phyloP scores from a whole-genome alignment of 352 stramenopile genomes.

The Pilasporangium apinafurcum region DNA sequence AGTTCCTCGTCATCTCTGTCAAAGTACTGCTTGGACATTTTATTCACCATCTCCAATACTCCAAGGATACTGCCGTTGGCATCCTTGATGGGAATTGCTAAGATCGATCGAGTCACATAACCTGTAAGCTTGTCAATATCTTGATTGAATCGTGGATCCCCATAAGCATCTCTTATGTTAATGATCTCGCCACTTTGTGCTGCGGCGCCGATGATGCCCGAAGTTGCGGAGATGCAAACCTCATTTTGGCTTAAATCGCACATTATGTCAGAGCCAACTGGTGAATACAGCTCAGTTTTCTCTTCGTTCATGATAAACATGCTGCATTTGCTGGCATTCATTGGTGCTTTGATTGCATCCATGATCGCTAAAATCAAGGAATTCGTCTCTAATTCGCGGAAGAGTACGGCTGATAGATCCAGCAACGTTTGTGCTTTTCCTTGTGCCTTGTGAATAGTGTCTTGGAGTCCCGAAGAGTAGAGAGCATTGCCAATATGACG shows the following conservation, averaged over 20 bases:
- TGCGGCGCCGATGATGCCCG: conserved; percentile 50
- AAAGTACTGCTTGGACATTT: conserved; percentile 63
- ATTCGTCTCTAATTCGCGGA: conserved; percentile 56
- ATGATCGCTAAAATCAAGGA: conserved; percentile 47
- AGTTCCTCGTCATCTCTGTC: conserved; percentile 67
- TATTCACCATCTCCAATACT: conserved; percentile 64
- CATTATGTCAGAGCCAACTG: conserved; percentile 32
- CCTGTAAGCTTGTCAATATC: conserved; percentile 52
- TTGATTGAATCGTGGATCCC: conserved; percentile 57
- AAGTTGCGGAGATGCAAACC: conserved; percentile 45
- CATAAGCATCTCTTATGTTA: conserved; percentile 72
- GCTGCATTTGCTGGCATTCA: conserved; percentile 46
- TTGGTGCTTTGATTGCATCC: conserved; percentile 42
- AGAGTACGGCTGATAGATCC: conserved; percentile 56
- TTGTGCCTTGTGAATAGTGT: conserved; percentile 46
- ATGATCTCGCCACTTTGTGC: conserved; percentile 61
- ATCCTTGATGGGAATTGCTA: conserved; percentile 82
- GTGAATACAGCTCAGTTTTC: conserved; percentile 47
- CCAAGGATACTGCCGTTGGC: conserved; percentile 51
- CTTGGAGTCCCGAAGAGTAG: conserved; percentile 50
- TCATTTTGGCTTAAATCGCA: conserved; percentile 31
- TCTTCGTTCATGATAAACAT: conserved; percentile 63
- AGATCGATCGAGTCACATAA: conserved; percentile 63
- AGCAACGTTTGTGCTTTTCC: conserved; percentile 60
- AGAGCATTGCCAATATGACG: conserved; percentile 46